A percentile compares a stretch with the other conserved stretches of the same genome.
phyloP scores from a whole-genome alignment of 2,329 filamentous ascomycete species.

The Aureobasidium leucospermi region DNA sequence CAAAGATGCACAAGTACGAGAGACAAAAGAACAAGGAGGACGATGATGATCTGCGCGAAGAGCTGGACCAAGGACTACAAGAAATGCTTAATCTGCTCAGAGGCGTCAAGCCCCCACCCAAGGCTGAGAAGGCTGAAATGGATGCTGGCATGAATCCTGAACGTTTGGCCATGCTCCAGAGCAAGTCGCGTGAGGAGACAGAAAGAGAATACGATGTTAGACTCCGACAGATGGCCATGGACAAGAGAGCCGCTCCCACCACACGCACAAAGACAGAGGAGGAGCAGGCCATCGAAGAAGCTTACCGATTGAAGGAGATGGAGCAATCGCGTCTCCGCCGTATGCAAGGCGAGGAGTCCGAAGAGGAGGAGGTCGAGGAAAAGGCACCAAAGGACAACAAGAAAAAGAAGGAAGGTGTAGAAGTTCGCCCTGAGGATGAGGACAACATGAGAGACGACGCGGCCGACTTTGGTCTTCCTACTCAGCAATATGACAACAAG shows the following conservation, averaged over 20 bases:
- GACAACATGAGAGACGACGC: constrained; percentile 47
- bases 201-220: constrained; percentile 85
- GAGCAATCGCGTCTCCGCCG: constrained; percentile 75
- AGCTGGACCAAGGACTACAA: constrained; percentile 75
- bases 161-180: constrained; percentile 53
- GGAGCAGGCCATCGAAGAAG: constrained; percentile 71
- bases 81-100: constrained; percentile 67
- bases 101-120: constrained; percentile 41
- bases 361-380: constrained; percentile 48
- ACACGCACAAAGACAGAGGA: constrained; percentile 88
- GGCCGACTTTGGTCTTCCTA: constrained; percentile 55
- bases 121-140: constrained; percentile 16
- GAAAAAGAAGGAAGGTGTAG: constrained; percentile 40
- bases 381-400: constrained; percentile 50
- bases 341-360: constrained; percentile 79
- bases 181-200: constrained; percentile 57
- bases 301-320: constrained; percentile 66
- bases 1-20: constrained; percentile 90
- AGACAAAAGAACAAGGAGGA: constrained; percentile 87
- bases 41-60: constrained; percentile 77
- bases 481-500: constrained; percentile 39
- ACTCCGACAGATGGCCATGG: constrained; percentile 73
- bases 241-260: constrained; percentile 76
- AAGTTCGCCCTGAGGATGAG: constrained; percentile 30
- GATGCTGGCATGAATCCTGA: constrained; percentile 50